Evolutionary conservation across 345 rosid genomes (phyloP).

Genomic region (Sisymbrium irio): DNA sequence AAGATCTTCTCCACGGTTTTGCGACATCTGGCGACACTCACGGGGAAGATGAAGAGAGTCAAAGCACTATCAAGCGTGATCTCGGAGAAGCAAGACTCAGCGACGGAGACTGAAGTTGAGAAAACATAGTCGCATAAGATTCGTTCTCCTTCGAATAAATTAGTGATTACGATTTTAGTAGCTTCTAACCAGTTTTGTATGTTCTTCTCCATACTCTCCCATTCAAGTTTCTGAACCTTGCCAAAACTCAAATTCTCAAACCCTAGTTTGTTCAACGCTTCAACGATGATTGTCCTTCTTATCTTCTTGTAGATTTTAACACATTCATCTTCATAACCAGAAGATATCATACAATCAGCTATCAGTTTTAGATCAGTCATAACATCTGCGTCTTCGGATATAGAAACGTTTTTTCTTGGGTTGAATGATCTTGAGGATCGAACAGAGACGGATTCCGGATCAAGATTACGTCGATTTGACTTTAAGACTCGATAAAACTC

Average conservation of each 20-base stretch:
- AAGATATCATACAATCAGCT: constrained; percentile 83
- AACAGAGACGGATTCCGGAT: constrained; percentile 52
- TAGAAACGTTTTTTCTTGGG: background rate
- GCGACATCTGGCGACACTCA: constrained; percentile 45
- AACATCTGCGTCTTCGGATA: constrained; percentile 31
- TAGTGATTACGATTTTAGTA: constrained; percentile 41
- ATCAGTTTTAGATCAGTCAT: constrained; percentile 69
- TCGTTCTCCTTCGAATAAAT: constrained; percentile 60
- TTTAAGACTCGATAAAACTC: constrained; percentile 70
- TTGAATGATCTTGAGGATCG: constrained; percentile 29
- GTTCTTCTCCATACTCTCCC: constrained; percentile 63
- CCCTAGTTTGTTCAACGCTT: constrained; percentile 57
- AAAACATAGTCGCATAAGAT: constrained; percentile 70
- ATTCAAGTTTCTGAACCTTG: constrained; percentile 62
- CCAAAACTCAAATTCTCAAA: constrained; percentile 47
- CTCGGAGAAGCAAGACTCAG: constrained; percentile 68
- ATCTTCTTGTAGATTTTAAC: constrained; percentile 48
- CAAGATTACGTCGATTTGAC: constrained; percentile 46
- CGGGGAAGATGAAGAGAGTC: constrained; percentile 63
- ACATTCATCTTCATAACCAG: constrained; percentile 76
- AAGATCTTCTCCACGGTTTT: constrained; percentile 58
- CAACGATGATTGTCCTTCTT: constrained; percentile 68
- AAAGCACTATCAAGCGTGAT: constrained; percentile 69
- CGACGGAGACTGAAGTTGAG: constrained; percentile 44
- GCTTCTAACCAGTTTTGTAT: constrained; percentile 60